Conservation (phyloP, 768 basidiomycete species). For the Termitomyces bulborhizus region DNA sequence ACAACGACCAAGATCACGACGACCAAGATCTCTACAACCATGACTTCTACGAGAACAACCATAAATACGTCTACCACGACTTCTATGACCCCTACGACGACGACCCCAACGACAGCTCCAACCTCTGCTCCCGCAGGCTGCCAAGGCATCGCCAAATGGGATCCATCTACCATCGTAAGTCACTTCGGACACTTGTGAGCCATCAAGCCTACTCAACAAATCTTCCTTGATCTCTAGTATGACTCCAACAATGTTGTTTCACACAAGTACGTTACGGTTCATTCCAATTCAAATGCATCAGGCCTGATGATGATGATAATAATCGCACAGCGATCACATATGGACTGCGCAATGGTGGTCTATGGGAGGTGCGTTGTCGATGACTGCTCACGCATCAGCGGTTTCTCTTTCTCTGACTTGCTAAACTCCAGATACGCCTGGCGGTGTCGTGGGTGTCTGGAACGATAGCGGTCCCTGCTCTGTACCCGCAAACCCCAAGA, state of each 20-base stretch:
- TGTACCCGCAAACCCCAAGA: neutral
- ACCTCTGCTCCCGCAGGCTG: neutral
- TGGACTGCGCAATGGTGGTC: constrained; percentile 12
- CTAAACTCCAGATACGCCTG: constrained; percentile 3
- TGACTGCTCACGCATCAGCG: neutral
- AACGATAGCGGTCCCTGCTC: constrained; percentile 5
- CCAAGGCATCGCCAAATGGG: neutral
- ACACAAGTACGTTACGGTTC: neutral
- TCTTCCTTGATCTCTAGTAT: neutral
- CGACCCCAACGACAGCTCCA: neutral
- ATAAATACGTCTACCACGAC: neutral
- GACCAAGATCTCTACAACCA: neutral
- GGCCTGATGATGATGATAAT: neutral
- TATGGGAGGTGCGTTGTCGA: constrained; percentile 3
- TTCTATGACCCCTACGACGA: neutral
- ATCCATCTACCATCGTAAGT: constrained; percentile 1
- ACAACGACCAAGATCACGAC: neutral
- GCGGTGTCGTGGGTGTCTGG: constrained; percentile 8
- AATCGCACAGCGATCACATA: neutral
- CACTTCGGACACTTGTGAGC: neutral
- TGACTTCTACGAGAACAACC: neutral
- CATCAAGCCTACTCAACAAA: neutral
- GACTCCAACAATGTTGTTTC: neutral
- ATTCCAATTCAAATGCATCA: neutral
- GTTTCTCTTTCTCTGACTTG: neutral